phyloP scores from a whole-genome alignment of 2,329 filamentous ascomycete species.

The Venturia oleaginea region DNA sequence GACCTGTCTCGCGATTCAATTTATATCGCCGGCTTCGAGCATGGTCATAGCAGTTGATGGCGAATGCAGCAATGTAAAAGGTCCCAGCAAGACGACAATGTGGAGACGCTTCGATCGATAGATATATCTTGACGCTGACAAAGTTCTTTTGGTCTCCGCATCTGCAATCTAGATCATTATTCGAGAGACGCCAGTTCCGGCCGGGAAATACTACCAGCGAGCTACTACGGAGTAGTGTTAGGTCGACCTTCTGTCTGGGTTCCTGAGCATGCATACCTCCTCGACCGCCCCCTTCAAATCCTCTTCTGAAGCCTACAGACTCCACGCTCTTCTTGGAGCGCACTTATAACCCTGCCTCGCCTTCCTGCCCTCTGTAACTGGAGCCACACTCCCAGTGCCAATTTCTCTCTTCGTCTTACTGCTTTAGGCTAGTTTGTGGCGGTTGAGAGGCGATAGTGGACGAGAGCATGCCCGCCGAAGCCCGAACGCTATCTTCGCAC shows the following conservation, averaged over 20 bases:
- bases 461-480: constrained; percentile 1
- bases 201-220: not conserved
- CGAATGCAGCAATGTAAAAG: not conserved
- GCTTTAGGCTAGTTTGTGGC: not conserved
- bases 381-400: not conserved
- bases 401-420: not conserved
- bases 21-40: not conserved
- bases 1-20: not conserved
- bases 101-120: not conserved
- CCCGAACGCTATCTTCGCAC: not conserved
- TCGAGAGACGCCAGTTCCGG: not conserved
- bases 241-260: not conserved
- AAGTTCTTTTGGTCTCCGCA: not conserved
- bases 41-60: not conserved
- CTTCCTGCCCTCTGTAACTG: not conserved
- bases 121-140: not conserved
- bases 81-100: not conserved
- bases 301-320: not conserved
- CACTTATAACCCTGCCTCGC: not conserved
- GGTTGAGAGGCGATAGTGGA: not conserved
- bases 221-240: not conserved
- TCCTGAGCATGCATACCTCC: not conserved
- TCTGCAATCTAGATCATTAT: not conserved
- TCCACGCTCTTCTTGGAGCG: not conserved
- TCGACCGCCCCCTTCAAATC: not conserved